phyloP scores from a whole-genome alignment of 2,329 filamentous ascomycete genomes.

The Ceratocystis ficicola region DNA sequence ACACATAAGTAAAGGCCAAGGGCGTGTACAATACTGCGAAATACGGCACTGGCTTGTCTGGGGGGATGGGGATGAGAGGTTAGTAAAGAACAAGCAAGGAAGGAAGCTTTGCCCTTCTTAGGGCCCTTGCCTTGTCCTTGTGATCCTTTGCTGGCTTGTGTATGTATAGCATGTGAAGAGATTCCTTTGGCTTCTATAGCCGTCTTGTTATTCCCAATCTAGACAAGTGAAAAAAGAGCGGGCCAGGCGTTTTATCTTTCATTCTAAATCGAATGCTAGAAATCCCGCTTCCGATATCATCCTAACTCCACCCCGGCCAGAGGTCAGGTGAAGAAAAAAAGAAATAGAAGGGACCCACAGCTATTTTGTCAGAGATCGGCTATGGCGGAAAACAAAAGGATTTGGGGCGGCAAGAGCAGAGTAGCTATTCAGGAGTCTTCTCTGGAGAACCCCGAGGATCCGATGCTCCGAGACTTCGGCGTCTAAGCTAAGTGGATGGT shows the following conservation, averaged over 20 bases:
- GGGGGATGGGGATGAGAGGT: too few relatives aligned
- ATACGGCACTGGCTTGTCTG: too few relatives aligned
- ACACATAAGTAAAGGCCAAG: too few relatives aligned
- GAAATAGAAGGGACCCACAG: background rate
- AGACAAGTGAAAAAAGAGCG: background rate
- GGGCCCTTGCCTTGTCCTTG: too few relatives aligned
- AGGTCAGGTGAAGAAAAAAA: background rate
- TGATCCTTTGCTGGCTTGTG: too few relatives aligned
- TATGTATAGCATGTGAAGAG: background rate
- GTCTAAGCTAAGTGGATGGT: background rate
- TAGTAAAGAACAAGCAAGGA: too few relatives aligned
- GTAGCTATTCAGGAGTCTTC: background rate
- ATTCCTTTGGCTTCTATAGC: background rate
- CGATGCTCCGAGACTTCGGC: constrained; percentile 8
- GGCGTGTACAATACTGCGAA: too few relatives aligned
- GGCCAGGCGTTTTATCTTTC: constrained; percentile 3
- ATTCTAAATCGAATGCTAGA: background rate
- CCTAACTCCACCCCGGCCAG: constrained; percentile 7
- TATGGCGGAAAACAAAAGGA: background rate
- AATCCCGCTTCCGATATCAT: constrained; percentile 15
- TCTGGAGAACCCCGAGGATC: background rate
- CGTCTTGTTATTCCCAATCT: background rate
- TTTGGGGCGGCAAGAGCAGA: background rate
- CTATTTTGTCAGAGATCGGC: background rate
- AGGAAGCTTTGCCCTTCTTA: too few relatives aligned